phyloP scores from a whole-genome alignment of 305 asterid genomes.

The Stenogyne calaminthoides region DNA sequence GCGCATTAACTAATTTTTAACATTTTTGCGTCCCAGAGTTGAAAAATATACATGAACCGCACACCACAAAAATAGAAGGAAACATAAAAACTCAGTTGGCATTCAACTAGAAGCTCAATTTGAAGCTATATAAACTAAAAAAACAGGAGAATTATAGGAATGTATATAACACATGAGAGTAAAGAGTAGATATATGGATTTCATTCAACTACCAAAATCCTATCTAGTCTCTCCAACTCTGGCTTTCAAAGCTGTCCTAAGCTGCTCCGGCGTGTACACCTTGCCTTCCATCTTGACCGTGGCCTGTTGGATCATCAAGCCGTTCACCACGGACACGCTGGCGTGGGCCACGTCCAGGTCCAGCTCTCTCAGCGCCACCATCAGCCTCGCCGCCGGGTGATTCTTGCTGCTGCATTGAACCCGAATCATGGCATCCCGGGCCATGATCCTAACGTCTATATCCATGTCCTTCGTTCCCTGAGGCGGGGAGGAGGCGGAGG shows the following conservation, averaged over 20 bases:
- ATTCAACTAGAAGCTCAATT: too few species aligned
- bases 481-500: not conserved
- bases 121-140: too few species aligned
- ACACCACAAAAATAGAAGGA: too few species aligned
- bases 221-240: slow-evolving; percentile 28
- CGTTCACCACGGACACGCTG: slow-evolving; percentile 79
- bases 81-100: too few species aligned
- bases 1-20: too few species aligned
- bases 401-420: slow-evolving; percentile 72
- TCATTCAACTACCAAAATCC: too few species aligned
- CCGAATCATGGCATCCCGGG: slow-evolving; percentile 82
- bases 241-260: slow-evolving; percentile 60
- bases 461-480: slow-evolving; percentile 53
- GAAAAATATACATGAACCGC: too few species aligned
- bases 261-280: slow-evolving; percentile 73
- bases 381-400: slow-evolving; percentile 91
- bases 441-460: slow-evolving; percentile 76
- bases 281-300: slow-evolving; percentile 83
- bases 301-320: slow-evolving; percentile 89
- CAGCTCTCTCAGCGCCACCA: slow-evolving; percentile 77
- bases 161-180: too few species aligned
- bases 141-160: too few species aligned
- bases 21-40: too few species aligned
- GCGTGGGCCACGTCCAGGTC: slow-evolving; percentile 86
- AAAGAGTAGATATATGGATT: too few species aligned